Percentiles rank a stretch among this genome's conserved stretches.
Evolutionary conservation across 179 eudicot species (phyloP).

Genomic region (Pouteria campechiana): DNA sequence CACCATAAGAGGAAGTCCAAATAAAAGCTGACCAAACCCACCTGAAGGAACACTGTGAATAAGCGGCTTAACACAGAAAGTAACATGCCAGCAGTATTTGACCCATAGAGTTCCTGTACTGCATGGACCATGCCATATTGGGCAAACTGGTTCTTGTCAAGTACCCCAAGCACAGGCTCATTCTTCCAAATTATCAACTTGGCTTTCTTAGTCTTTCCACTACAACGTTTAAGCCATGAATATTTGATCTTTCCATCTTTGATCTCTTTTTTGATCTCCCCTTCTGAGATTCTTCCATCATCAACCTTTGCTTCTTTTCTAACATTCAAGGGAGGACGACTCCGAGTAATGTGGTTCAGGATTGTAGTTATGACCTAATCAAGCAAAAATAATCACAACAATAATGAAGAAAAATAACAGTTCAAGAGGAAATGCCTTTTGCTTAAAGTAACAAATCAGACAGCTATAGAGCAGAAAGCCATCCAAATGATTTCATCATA

Average conservation of each 20-base stretch:
- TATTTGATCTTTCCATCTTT: constrained; percentile 10
- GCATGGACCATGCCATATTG: constrained; percentile 96
- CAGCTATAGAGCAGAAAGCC: too few species aligned
- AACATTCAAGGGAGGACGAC: constrained; percentile 56
- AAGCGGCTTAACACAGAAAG: constrained; percentile 90
- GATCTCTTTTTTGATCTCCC: constrained; percentile 3
- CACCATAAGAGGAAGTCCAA: background rate
- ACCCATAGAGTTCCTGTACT: constrained; percentile 92
- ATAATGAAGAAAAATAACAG: background rate
- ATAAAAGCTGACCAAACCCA: constrained; percentile 10
- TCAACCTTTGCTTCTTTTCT: constrained; percentile 74
- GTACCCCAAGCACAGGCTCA: constrained; percentile 91
- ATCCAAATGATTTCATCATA: too few species aligned
- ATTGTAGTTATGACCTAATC: constrained; percentile 79
- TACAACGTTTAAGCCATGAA: background rate
- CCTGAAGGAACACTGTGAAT: constrained; percentile 80
- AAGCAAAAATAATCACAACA: background rate
- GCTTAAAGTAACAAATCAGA: too few species aligned
- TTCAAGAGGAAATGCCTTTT: too few species aligned
- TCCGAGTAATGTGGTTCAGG: constrained; percentile 68
- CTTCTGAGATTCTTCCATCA: constrained; percentile 52
- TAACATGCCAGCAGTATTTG: constrained; percentile 68
- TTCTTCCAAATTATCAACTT: constrained; percentile 65
- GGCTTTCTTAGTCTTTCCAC: constrained; percentile 55
- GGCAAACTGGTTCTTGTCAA: constrained; percentile 99